phyloP scores from a whole-genome alignment of 2,329 filamentous ascomycete genomes.

The Exophiala calicioides region DNA sequence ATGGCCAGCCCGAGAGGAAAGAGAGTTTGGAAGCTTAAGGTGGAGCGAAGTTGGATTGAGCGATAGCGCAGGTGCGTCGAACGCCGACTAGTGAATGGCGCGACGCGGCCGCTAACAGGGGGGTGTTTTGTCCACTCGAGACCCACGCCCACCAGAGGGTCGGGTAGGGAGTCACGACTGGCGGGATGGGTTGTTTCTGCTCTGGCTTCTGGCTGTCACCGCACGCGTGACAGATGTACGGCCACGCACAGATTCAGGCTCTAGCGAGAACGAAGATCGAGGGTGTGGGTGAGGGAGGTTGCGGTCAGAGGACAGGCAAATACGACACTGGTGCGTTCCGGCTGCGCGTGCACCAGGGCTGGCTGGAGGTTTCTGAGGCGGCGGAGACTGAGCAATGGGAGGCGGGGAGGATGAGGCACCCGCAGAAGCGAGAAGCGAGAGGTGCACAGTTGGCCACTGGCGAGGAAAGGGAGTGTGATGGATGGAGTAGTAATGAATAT shows the following conservation, averaged over 20 bases:
- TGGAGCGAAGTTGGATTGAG: constrained; percentile 17
- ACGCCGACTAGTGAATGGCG: constrained; percentile 19
- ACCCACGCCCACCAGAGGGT: constrained; percentile 11
- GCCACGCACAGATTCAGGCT: constrained; percentile 2
- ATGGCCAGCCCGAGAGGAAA: constrained; percentile 19
- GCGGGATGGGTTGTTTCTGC: constrained; percentile 6
- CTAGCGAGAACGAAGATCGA: constrained; percentile 1
- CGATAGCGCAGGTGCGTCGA: constrained; percentile 21
- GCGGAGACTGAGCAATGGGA: constrained; percentile 2
- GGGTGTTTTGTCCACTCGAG: constrained; percentile 12
- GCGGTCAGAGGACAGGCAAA: neutral
- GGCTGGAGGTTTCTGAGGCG: constrained; percentile 13
- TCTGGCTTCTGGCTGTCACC: constrained; percentile 2
- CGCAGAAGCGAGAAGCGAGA: constrained; percentile 16
- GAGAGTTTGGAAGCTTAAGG: constrained; percentile 17
- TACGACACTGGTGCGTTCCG: constrained; percentile 11
- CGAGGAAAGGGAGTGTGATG: constrained; percentile 9
- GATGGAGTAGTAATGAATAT: constrained; percentile 2
- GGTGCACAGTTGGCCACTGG: constrained; percentile 11
- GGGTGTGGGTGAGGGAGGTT: neutral
- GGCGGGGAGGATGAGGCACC: constrained; percentile 3
- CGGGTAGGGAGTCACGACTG: constrained; percentile 11
- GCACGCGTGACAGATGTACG: constrained; percentile 11
- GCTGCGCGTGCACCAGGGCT: constrained; percentile 12
- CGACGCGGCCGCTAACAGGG: constrained; percentile 26